phyloP scores from a whole-genome alignment of 768 basidiomycete genomes.

The Tylopilus intermedius region DNA sequence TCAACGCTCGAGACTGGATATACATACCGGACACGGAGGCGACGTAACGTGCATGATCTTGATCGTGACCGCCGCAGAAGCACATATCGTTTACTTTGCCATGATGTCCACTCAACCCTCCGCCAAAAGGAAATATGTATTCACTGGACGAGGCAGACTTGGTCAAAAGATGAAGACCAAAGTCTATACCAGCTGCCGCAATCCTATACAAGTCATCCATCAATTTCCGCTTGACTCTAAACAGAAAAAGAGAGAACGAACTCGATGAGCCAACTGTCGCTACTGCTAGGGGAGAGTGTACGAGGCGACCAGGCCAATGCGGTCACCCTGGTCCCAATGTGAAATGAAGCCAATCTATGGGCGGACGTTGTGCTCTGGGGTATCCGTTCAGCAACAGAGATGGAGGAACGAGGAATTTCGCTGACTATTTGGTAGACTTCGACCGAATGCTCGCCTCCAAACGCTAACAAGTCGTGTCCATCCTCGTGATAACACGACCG shows the following conservation, averaged over 20 bases:
- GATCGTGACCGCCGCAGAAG: constrained; percentile 71
- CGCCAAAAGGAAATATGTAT: constrained; percentile 65
- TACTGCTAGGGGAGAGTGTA: constrained; percentile 59
- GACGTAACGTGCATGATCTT: constrained; percentile 67
- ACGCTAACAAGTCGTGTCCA: constrained; percentile 60
- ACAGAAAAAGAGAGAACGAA: constrained; percentile 31
- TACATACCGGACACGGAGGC: constrained; percentile 71
- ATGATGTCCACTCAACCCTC: constrained; percentile 78
- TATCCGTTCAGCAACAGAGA: constrained; percentile 8
- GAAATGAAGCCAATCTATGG: constrained; percentile 61
- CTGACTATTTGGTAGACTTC: constrained; percentile 63
- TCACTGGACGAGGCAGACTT: constrained; percentile 47
- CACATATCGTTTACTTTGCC: constrained; percentile 72
- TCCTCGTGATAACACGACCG: constrained; percentile 62
- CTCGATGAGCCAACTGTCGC: constrained; percentile 71
- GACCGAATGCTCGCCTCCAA: constrained; percentile 70
- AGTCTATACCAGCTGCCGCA: constrained; percentile 62
- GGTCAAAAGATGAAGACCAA: constrained; percentile 64
- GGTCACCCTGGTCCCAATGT: constrained; percentile 65
- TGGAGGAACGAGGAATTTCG: constrained; percentile 11
- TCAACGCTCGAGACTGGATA: not conserved
- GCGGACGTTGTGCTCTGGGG: constrained; percentile 40
- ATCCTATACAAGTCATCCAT: constrained; percentile 42
- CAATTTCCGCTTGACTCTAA: constrained; percentile 2
- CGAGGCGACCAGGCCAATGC: constrained; percentile 76